phyloP scores from a whole-genome alignment of 805 yeast species.

The Nakazawaea siamensis region DNA sequence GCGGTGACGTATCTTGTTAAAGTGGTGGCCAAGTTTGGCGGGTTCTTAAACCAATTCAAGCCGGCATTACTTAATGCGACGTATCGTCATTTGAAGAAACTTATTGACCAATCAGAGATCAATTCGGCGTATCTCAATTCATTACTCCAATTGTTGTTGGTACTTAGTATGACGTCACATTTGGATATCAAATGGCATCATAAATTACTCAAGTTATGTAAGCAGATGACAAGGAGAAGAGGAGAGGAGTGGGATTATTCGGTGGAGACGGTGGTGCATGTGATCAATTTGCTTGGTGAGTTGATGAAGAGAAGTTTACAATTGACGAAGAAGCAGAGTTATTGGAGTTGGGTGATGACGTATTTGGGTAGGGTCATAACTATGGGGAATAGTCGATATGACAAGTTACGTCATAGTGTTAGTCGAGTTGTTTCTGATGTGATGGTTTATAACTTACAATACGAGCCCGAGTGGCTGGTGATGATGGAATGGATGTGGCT shows the following conservation, averaged over 20 bases:
- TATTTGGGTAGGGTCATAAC: too few relatives aligned
- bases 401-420: too few relatives aligned
- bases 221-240: conserved; percentile 16
- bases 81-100: conserved; percentile 24
- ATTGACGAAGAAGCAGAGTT: too few relatives aligned
- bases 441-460: too few relatives aligned
- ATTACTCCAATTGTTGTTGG: too few relatives aligned
- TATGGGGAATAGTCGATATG: too few relatives aligned
- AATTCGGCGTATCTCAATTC: conserved; percentile 24
- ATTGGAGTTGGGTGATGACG: too few relatives aligned
- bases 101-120: conserved; percentile 23
- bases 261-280: conserved; percentile 19
- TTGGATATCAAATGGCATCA: conserved; percentile 21
- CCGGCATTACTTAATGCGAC: conserved; percentile 17
- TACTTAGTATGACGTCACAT: conserved; percentile 19
- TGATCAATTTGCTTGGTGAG: conserved; percentile 19
- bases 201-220: conserved; percentile 22
- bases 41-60: conserved; percentile 25
- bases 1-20: conserved; percentile 20
- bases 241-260: too few relatives aligned
- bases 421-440: too few relatives aligned
- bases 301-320: too few relatives aligned
- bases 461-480: too few relatives aligned
- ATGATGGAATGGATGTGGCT: too few relatives aligned
- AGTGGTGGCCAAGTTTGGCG: conserved; percentile 23